phyloP scores from a whole-genome alignment of 2,329 filamentous ascomycete species.

The Colletotrichum sp. region DNA sequence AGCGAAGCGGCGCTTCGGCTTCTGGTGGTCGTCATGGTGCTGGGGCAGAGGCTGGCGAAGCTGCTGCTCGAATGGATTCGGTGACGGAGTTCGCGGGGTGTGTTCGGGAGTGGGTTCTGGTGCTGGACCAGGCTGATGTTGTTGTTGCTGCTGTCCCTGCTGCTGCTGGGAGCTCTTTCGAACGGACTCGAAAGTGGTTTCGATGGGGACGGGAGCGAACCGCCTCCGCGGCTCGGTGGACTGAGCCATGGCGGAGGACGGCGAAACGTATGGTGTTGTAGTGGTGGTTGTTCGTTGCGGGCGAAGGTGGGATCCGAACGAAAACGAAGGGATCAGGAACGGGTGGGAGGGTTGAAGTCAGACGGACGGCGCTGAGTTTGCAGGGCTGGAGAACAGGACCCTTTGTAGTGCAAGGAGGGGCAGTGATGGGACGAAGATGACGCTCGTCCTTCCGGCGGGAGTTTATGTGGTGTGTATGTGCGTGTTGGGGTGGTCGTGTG shows the following conservation, averaged over 20 bases:
- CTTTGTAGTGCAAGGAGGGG: slow-evolving; percentile 11
- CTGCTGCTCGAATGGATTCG: slow-evolving; percentile 30
- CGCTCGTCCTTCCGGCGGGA: neutral
- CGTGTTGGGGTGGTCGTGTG: neutral
- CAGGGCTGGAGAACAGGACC: neutral
- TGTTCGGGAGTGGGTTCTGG: slow-evolving; percentile 63
- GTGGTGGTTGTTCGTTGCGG: neutral
- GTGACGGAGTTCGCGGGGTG: slow-evolving; percentile 55
- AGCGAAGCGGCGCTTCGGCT: slow-evolving; percentile 60
- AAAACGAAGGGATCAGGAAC: neutral
- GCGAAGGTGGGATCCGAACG: neutral
- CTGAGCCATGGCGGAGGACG: slow-evolving; percentile 39
- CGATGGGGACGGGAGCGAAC: slow-evolving; percentile 74
- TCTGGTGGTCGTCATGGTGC: slow-evolving; percentile 21
- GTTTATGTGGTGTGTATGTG: neutral
- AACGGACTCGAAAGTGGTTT: slow-evolving; percentile 70
- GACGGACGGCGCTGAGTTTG: neutral
- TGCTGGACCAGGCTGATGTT: slow-evolving; percentile 48
- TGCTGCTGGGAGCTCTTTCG: slow-evolving; percentile 36
- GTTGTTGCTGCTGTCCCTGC: slow-evolving; percentile 9
- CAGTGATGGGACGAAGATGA: slow-evolving; percentile 11
- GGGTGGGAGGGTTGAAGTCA: neutral
- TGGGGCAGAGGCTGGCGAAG: slow-evolving; percentile 19
- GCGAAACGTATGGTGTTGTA: neutral
- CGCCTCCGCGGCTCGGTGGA: slow-evolving; percentile 55